A percentile compares a stretch with the other conserved stretches of the same genome.
Conservation (phyloP, 208 protist species). For the Acanthamoeba castellanii region DNA sequence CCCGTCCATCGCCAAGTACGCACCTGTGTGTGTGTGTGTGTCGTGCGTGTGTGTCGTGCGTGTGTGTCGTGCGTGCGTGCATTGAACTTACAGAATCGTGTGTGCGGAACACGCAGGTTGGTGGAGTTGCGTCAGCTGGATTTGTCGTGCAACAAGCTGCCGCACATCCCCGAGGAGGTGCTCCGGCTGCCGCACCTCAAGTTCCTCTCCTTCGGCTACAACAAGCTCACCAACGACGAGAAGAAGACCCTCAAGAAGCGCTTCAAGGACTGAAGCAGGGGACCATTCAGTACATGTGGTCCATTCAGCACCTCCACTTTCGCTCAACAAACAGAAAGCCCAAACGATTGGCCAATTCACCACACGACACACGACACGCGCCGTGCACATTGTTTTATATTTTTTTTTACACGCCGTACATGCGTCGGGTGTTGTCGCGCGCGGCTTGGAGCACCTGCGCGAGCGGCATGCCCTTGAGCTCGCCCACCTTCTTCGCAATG, state of each 20-base stretch:
- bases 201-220: conserved; percentile 70
- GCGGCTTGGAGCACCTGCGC: conserved; percentile 80
- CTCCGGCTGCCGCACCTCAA: conserved; percentile 63
- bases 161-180: conserved; percentile 66
- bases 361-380: too few relatives aligned
- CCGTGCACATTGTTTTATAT: too few relatives aligned
- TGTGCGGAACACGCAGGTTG: neutral
- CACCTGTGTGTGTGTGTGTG: neutral
- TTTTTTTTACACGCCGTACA: conserved; percentile 82
- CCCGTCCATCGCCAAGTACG: conserved; percentile 31
- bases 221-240: conserved; percentile 75
- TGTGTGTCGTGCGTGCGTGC: neutral
- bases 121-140: conserved; percentile 65
- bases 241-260: conserved; percentile 75
- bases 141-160: conserved; percentile 68
- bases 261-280: conserved; percentile 29
- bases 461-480: conserved; percentile 83
- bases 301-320: too few relatives aligned
- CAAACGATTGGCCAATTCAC: too few relatives aligned
- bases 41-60: neutral
- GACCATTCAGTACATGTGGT: too few relatives aligned
- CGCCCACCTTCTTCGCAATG: conserved; percentile 86
- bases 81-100: too few relatives aligned
- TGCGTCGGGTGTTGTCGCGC: conserved; percentile 71
- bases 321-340: too few relatives aligned